Evolutionary conservation across 352 stramenopile genomes (phyloP).

Genomic region (Globisporangium middletonii): DNA sequence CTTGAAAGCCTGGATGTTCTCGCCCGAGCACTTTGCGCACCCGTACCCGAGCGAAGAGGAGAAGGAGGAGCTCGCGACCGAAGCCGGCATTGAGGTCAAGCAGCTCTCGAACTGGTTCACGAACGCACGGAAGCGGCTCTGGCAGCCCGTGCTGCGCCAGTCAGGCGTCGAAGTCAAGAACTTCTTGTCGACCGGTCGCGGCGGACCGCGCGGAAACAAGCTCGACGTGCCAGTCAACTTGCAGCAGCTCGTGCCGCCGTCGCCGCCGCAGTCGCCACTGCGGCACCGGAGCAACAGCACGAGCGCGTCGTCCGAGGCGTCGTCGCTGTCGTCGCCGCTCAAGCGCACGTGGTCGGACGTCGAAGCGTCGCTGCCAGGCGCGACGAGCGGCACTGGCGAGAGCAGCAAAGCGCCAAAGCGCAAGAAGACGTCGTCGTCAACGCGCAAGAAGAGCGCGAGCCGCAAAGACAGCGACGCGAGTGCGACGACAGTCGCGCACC

Average conservation of each 20-base stretch:
- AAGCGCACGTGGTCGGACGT: slow-evolving; percentile 56
- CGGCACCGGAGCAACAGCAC: slow-evolving; percentile 6
- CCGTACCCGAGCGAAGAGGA: slow-evolving; percentile 86
- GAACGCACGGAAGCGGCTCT: slow-evolving; percentile 83
- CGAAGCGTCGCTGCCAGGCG: slow-evolving; percentile 19
- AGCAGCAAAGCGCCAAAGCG: slow-evolving; percentile 22
- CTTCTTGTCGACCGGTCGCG: slow-evolving; percentile 77
- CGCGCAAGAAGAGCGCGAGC: slow-evolving; percentile 25
- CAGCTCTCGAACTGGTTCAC: slow-evolving; percentile 90
- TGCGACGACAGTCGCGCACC: slow-evolving; percentile 17
- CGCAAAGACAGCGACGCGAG: slow-evolving; percentile 7
- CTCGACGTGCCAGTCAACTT: slow-evolving; percentile 64
- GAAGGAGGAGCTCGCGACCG: slow-evolving; percentile 74
- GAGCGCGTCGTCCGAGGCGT: slow-evolving; percentile 3
- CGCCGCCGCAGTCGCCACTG: slow-evolving; percentile 25
- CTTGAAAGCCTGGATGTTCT: slow-evolving; percentile 88
- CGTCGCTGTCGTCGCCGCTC: slow-evolving; percentile 26
- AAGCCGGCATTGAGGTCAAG: slow-evolving; percentile 84
- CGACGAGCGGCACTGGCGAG: slow-evolving; percentile 3
- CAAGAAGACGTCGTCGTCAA: slow-evolving; percentile 20
- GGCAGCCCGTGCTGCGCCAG: slow-evolving; percentile 80
- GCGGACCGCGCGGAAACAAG: slow-evolving; percentile 72
- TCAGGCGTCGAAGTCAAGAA: slow-evolving; percentile 88
- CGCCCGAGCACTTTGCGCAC: slow-evolving; percentile 81
- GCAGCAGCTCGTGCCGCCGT: slow-evolving; percentile 46